Evolutionary conservation across 257 asterid species (phyloP).

Genomic region (Penstemon davidsonii): DNA sequence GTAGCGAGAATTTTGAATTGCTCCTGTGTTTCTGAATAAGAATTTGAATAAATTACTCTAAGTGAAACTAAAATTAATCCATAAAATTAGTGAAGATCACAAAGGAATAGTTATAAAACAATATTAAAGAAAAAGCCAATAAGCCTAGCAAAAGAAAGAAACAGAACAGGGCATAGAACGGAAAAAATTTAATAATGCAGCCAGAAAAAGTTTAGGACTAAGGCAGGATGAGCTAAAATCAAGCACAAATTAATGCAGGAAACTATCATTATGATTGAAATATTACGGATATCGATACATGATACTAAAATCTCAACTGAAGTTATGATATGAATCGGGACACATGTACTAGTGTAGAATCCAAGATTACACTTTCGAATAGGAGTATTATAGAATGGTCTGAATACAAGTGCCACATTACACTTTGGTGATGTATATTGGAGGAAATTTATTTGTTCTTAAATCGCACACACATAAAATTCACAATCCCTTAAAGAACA

Average conservation of each 20-base stretch:
- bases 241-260: conserved; percentile 18
- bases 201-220: neutral
- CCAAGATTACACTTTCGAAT: neutral
- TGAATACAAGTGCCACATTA: neutral
- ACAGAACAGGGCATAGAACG: neutral
- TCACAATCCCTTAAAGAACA: neutral
- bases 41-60: conserved; percentile 29
- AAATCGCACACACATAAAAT: too few species aligned
- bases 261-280: conserved; percentile 6
- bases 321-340: neutral
- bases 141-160: conserved; percentile 20
- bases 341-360: conserved; percentile 2
- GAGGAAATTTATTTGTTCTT: too few species aligned
- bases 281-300: neutral
- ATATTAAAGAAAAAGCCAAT: conserved; percentile 3
- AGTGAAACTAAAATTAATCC: conserved; percentile 15
- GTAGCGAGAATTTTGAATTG: conserved; percentile 65
- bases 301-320: conserved; percentile 1
- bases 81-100: conserved; percentile 16
- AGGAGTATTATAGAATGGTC: neutral
- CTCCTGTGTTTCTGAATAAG: conserved; percentile 79
- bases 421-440: too few species aligned
- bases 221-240: neutral
- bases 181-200: neutral
- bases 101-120: conserved; percentile 4